Base-by-base conservation (phyloP, 163 green algal species). In the Prototheca stagnorum region DNA sequence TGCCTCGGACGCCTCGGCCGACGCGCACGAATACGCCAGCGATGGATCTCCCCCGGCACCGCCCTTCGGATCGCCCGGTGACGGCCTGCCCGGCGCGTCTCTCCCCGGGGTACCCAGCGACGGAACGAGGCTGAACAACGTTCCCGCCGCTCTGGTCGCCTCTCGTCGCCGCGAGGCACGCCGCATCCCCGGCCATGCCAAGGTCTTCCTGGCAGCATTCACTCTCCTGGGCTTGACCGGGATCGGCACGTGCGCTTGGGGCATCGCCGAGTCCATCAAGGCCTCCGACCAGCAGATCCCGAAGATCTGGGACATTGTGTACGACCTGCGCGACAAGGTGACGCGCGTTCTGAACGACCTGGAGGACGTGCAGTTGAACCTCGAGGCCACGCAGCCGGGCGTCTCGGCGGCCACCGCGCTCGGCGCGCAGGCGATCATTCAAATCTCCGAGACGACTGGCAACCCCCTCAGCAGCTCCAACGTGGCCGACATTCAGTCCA, bases 251-350 rank as follows among this genome's bases (percentile, higher is more conserved):
- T 44, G n/a, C 6, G 41, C 16, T 2, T 57, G 51, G 51, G 51
- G 51, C 21, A 45, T 56, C 21, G 49, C 39, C 2, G 21, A 43
- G 39, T 22, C 9, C 28, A 49, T 57, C 39, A 27, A 14, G 1
- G 22, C 25, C 16, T 46, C 51, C 8, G 28, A 57, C 11, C 24
- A 31, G n/a, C 41, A 51, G 23, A 47, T 57, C 31, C n/a, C 21
- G 3, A 22, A 31, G 16, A 51, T 57, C 23, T 57, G 51, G 51
- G 20, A 44, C 15, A 21, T 49, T 28, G 50, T 57, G 20, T 29
- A 57, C 14, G 9, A 45, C 3, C 26, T 34, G 3, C 22, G 27
- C n/a, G 29, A 4, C 21, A 44, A 2, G 16, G 16, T 31, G 11
- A 21, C 27, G 14, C 8, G 42, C 42, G 35, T 24, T 25, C 25